Evolutionary conservation across 2,329 filamentous ascomycete genomes (phyloP).

Genomic region (Penicillium sp.): DNA sequence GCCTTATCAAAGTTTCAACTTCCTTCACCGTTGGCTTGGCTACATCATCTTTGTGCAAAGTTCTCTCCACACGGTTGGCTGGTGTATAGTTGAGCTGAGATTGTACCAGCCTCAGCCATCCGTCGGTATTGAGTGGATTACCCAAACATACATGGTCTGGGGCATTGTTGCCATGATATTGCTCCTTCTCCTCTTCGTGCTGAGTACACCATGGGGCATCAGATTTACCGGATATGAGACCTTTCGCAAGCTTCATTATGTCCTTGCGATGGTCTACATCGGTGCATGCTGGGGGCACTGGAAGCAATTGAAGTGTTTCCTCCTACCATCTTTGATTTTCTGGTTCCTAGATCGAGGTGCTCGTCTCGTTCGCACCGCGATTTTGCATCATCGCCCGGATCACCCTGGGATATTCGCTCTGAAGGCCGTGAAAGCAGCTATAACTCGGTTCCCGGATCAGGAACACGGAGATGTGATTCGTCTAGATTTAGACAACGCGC

Average conservation of each 20-base stretch:
- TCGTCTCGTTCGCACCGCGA: conserved; percentile 57
- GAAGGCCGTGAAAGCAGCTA: conserved; percentile 37
- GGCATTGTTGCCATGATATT: conserved; percentile 69
- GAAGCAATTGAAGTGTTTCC: conserved; percentile 66
- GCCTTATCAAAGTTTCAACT: conserved; percentile 76
- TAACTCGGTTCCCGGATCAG: conserved; percentile 56
- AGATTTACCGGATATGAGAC: conserved; percentile 72
- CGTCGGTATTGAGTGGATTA: conserved; percentile 58
- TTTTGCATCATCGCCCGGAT: conserved; percentile 54
- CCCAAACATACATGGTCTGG: conserved; percentile 70
- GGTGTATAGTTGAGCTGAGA: conserved; percentile 65
- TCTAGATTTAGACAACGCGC: conserved; percentile 64
- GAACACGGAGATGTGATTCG: conserved; percentile 64
- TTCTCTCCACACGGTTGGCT: conserved; percentile 68
- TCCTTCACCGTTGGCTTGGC: conserved; percentile 74
- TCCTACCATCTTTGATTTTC: conserved; percentile 65
- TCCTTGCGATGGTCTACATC: conserved; percentile 72
- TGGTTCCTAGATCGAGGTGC: conserved; percentile 66
- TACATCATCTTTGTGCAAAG: conserved; percentile 71
- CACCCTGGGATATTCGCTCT: conserved; percentile 31
- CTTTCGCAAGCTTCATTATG: conserved; percentile 73
- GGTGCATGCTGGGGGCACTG: conserved; percentile 77
- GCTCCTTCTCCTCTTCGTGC: conserved; percentile 60
- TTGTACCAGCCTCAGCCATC: conserved; percentile 72
- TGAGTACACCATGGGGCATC: conserved; percentile 63